Evolutionary conservation across 2,329 filamentous ascomycete genomes (phyloP), one percentile per base, ranked within the genome.

Genomic region (Akanthomyces muscarius): DNA sequence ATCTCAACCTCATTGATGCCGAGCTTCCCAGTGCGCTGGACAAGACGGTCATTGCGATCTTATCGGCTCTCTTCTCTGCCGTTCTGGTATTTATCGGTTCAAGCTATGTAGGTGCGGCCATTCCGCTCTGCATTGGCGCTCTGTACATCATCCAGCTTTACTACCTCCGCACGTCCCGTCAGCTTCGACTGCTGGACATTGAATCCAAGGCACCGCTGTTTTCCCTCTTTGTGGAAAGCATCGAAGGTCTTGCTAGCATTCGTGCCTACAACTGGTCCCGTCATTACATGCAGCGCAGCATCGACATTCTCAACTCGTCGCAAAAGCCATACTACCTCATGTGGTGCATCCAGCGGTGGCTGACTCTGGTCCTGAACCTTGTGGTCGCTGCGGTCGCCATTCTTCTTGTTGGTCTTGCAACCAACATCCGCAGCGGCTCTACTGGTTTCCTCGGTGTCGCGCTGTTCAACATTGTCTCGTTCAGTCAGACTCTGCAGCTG

Each of bases 261-360:
- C 74, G 77, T 1, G 76, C 77, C 0, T 74, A 77, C 18, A 69
- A 70, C 23, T 74, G 71, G 71, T 52, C 66, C 10, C 23, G 28
- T 0, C 44, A 67, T 2, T 73, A 69, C 36, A 64, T 65, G 21
- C 62, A 68, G 16, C 68, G 68, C 14, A 67, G 67, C 45, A 45
- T 45, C 33, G 58, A 52, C 42, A 66, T 64, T 60, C 73, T 85
- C 11, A 80, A 68, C 55, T 54, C 54, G 0, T 73, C 71, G 0
- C 72, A 74, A 41, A 65, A 69, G 28, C 71, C 71, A 0, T 71
- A 68, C 21, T 74, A 84, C 64, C 71, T 82, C 7, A 73, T 83
- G 14, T 78, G 74, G 62, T 76, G 77, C 33, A 78, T 83, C 16
- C 82, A 83, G 65, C 71, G 78, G 25, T 84, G 81, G 80, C 71